These are phyloP conservation scores for Suillus ampliporus DNA, from an alignment of 768 basidiomycete genomes.

Conservation along the genomic window DNA sequence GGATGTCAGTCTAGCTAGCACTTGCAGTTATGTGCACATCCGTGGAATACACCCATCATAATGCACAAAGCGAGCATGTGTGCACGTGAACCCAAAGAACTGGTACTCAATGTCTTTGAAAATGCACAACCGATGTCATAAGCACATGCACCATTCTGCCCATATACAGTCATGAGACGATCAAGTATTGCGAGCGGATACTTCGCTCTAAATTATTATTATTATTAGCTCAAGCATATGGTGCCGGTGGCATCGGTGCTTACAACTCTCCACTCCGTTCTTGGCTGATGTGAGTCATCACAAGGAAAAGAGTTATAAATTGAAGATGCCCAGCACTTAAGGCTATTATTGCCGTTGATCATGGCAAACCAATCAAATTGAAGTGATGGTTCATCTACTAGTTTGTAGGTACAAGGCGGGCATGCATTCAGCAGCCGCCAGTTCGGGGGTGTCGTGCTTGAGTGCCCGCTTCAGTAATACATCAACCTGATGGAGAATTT, in stretches of 20 bases:
- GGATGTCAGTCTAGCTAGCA: constrained; percentile 38
- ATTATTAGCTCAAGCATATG: not conserved
- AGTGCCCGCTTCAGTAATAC: not conserved
- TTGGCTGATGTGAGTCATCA: not conserved
- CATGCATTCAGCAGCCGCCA: constrained; percentile 18
- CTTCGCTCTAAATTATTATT: constrained; percentile 16
- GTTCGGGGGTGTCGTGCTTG: constrained; percentile 14
- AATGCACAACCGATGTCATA: constrained; percentile 37
- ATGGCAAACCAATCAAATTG: constrained; percentile 4
- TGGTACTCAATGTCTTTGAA: constrained; percentile 16
- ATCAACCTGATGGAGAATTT: constrained; percentile 11
- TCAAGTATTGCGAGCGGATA: constrained; percentile 27
- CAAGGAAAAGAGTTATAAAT: not conserved
- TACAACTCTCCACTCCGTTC: constrained; percentile 2
- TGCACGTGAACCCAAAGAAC: constrained; percentile 19
- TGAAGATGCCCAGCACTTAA: not conserved
- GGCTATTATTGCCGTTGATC: constrained; percentile 13
- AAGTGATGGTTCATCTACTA: constrained; percentile 5
- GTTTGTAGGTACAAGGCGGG: constrained; percentile 16
- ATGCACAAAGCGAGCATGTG: not conserved
- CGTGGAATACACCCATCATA: constrained; percentile 21
- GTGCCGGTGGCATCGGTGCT: not conserved
- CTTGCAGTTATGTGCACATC: constrained; percentile 32
- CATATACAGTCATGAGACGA: constrained; percentile 22
- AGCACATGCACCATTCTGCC: constrained; percentile 17